phyloP scores from a whole-genome alignment of 2,329 filamentous ascomycete species.

The Colletotrichum spaethianum region DNA sequence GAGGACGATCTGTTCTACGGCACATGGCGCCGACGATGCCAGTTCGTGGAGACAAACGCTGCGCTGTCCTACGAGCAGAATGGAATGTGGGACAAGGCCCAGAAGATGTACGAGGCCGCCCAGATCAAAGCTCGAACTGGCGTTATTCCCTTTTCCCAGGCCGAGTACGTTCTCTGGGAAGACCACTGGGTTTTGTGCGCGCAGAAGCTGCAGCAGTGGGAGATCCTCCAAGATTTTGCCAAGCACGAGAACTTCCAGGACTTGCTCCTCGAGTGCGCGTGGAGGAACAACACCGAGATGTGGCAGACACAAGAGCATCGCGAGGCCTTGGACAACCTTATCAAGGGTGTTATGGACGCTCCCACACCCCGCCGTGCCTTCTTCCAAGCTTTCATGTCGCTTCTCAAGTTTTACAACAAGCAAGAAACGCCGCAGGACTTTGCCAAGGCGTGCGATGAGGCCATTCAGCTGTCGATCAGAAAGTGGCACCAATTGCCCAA shows the following conservation, averaged over 20 bases:
- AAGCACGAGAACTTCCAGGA: conserved; percentile 99
- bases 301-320: conserved; percentile 91
- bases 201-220: conserved; percentile 99
- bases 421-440: conserved; percentile 87
- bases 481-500: conserved; percentile 99
- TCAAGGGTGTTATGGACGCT: conserved; percentile 98
- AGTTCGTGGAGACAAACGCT: conserved; percentile 97
- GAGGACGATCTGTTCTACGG: conserved; percentile 99
- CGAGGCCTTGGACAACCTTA: conserved; percentile 90
- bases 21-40: conserved; percentile 93
- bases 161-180: conserved; percentile 99
- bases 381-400: conserved; percentile 98
- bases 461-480: conserved; percentile 94
- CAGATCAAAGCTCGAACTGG: conserved; percentile 98
- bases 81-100: conserved; percentile 99
- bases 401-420: conserved; percentile 94
- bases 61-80: conserved; percentile 98
- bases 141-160: conserved; percentile 95
- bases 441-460: conserved; percentile 92
- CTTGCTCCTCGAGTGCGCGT: conserved; percentile 92
- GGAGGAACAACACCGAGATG: conserved; percentile 94
- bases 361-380: conserved; percentile 94
- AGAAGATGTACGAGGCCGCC: conserved; percentile 95
- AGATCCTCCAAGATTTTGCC: conserved; percentile 95
- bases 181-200: conserved; percentile 99